phyloP scores from a whole-genome alignment of 768 basidiomycete species.

The Fibroporia radiculosa region DNA sequence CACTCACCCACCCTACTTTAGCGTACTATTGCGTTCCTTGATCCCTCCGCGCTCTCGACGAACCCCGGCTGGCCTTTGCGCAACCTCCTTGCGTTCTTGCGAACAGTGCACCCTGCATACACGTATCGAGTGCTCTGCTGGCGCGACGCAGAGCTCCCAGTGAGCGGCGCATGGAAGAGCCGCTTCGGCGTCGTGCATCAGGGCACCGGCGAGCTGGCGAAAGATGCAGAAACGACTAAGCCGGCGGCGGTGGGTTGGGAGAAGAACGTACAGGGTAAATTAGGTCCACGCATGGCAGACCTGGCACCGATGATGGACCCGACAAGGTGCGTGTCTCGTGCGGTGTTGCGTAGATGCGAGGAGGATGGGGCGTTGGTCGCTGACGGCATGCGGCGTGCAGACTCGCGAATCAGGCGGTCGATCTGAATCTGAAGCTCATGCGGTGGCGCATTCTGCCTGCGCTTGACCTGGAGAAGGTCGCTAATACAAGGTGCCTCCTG shows the following conservation, averaged over 20 bases:
- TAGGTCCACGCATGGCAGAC: conserved; percentile 83
- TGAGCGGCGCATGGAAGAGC: conserved; percentile 46
- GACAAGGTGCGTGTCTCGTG: conserved; percentile 44
- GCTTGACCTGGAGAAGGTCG: conserved; percentile 83
- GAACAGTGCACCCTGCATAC: conserved; percentile 41
- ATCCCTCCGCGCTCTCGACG: conserved; percentile 66
- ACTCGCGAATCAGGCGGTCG: conserved; percentile 94
- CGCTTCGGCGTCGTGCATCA: conserved; percentile 47
- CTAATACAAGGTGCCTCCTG: conserved; percentile 70
- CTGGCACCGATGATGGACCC: conserved; percentile 97
- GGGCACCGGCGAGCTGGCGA: conserved; percentile 14
- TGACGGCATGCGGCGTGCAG: conserved; percentile 28
- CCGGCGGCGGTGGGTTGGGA: conserved; percentile 92
- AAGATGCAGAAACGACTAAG: conserved; percentile 17
- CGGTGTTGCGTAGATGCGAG: neutral
- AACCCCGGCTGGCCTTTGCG: conserved; percentile 77
- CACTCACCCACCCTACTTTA: conserved; percentile 5
- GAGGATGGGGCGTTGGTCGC: neutral
- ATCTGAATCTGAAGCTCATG: conserved; percentile 96
- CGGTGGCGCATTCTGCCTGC: conserved; percentile 91
- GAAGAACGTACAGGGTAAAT: conserved; percentile 80
- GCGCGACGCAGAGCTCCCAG: conserved; percentile 54
- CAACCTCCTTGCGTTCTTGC: conserved; percentile 82
- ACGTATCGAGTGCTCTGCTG: conserved; percentile 65
- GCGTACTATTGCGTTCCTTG: conserved; percentile 32